A percentile compares a stretch with the other conserved stretches of the same genome.
phyloP scores from a whole-genome alignment of 106 monocot species.

The Dendrobium nobile region DNA sequence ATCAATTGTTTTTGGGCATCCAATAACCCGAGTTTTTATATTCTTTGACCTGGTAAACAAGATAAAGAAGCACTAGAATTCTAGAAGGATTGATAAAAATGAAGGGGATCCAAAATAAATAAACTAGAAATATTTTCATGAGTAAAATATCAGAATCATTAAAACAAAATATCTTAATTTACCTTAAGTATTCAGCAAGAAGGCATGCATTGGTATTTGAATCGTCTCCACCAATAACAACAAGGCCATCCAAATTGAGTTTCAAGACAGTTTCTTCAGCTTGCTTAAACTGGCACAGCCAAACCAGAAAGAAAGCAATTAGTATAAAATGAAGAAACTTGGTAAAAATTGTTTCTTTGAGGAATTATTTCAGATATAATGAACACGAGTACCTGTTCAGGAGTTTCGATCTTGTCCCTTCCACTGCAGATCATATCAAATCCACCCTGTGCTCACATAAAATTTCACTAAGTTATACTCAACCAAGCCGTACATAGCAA shows the following conservation, averaged over 20 bases:
- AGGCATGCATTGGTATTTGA: conserved; percentile 99
- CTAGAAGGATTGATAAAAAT: not conserved
- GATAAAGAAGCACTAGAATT: not conserved
- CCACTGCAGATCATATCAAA: conserved; percentile 99
- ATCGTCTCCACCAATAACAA: conserved; percentile 97
- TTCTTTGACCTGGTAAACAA: conserved; percentile 55
- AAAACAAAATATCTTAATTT: not conserved
- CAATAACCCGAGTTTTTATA: conserved; percentile 81
- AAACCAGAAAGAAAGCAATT: not conserved
- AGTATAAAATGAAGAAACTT: conserved; percentile 1
- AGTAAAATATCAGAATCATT: not conserved
- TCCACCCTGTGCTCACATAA: conserved; percentile 56
- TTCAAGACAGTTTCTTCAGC: conserved; percentile 85
- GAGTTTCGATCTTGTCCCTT: conserved; percentile 98
- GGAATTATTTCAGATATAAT: not conserved
- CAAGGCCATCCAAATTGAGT: conserved; percentile 49
- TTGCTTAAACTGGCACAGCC: conserved; percentile 74
- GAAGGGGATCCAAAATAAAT: not conserved
- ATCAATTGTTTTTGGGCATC: conserved; percentile 98
- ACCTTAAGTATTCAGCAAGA: conserved; percentile 92
- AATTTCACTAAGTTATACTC: not conserved
- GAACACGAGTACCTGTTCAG: conserved; percentile 62
- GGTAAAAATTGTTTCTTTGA: not conserved
- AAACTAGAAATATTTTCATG: not conserved
- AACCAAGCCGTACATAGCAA: not conserved